Base-by-base conservation (phyloP, 2,329 filamentous ascomycete species). In the Amphichorda felina region DNA sequence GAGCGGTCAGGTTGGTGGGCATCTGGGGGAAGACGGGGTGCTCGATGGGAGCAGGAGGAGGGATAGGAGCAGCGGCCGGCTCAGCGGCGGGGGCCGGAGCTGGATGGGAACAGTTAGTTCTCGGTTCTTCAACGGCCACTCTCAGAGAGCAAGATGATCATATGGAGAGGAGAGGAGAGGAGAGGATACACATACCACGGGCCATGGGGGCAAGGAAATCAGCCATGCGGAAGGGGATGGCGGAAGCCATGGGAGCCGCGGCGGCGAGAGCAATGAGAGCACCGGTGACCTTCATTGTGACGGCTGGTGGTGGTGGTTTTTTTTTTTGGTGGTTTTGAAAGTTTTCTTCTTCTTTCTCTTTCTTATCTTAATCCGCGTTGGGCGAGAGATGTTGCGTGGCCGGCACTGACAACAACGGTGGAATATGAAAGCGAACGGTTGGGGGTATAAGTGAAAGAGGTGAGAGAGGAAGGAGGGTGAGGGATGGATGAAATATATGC, bases 221-320 rank as follows among this genome's bases (percentile, higher is more conserved):
- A 11, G 33, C 26, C 17, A 39, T 35, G 32, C 18, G 15, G 37
- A 39, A 39, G 21, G 37, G 37, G n/a, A 39, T 17, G 30, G 48
- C 44, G 26, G 39, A 16, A 3, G 39, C 40, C 18, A 50, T 30
- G 8, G 48, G 39, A 8, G 40, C 42, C 34, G 40, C 35, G 17
- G 35, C 38, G 28, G 45, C 43, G 31, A 51, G 32, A 31, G 41
- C 21, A 19, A 50, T 30, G 26, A 43, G 25, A 33, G 44, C 15
- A 30, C 34, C 40, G 35, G 38, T 30, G 29, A 45, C 40, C 46
- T 50, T 51, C 49, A 51, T 51, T n/a, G 38, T 44, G 34, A 36
- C 9, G n/a, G 10, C 16, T 26, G 22, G 13, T 16, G 18, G 16
- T 34, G 19, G 31, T 16, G 26, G 26, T 29, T n/a, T 8, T 15